These are phyloP conservation scores for Saccharomycopsis sp. DNA, from an alignment of 805 yeast genomes.

Conservation along the genomic window DNA sequence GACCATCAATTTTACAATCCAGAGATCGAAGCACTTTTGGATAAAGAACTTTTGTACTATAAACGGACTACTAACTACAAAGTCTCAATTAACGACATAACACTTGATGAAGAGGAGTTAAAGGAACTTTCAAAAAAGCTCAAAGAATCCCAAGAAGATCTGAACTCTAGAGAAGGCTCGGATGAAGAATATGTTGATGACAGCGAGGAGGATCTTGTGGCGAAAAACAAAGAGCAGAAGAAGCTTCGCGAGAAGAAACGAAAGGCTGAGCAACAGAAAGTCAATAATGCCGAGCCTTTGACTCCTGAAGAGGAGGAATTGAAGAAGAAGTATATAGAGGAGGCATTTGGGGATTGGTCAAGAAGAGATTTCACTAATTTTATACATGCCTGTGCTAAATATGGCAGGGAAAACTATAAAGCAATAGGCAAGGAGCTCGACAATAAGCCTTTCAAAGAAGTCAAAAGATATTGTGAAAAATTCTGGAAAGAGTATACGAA, in stretches of 20 bases:
- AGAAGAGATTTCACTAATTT: conserved; percentile 69
- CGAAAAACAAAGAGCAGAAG: conserved; percentile 24
- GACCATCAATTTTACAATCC: conserved; percentile 71
- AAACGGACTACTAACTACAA: conserved; percentile 54
- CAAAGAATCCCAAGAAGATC: conserved; percentile 25
- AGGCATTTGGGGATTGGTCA: conserved; percentile 64
- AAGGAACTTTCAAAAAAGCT: conserved; percentile 33
- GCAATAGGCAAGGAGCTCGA: conserved; percentile 50
- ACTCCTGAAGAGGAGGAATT: conserved; percentile 53
- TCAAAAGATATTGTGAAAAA: conserved; percentile 46
- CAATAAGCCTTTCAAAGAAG: conserved; percentile 52
- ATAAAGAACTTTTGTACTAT: conserved; percentile 58
- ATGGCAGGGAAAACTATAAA: conserved; percentile 47
- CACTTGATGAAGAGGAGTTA: conserved; percentile 49
- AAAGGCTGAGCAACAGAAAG: conserved; percentile 42
- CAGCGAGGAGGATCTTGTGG: conserved; percentile 16
- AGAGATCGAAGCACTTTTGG: conserved; percentile 45
- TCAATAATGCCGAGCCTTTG: conserved; percentile 50
- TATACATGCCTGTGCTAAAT: conserved; percentile 61
- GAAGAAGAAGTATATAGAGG: conserved; percentile 46
- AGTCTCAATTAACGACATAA: conserved; percentile 54
- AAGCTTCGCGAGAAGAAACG: conserved; percentile 15
- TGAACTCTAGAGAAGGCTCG: conserved; percentile 6
- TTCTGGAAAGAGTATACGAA: conserved; percentile 59
- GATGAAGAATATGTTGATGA: conserved; percentile 6